phyloP scores from a whole-genome alignment of 1,284 basidiomycete species.

The Bondarzewia mesenterica region DNA sequence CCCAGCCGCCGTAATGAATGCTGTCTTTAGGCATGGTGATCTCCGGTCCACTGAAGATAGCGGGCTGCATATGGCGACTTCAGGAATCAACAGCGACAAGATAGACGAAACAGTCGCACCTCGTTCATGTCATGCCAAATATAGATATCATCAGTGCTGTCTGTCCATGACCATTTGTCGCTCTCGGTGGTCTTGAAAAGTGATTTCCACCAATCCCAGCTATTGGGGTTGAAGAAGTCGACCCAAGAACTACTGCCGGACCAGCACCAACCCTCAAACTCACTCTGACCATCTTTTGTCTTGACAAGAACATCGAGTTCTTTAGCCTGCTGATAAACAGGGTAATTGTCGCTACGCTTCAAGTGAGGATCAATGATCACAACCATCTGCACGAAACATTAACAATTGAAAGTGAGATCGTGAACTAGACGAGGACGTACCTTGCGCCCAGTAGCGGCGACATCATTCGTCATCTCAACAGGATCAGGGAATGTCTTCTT shows the following conservation, averaged over 20 bases:
- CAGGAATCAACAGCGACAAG: neutral
- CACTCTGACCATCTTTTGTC: conserved; percentile 65
- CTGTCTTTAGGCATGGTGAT: conserved; percentile 96
- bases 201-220: conserved; percentile 88
- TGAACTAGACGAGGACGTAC: conserved; percentile 26
- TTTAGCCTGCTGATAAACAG: conserved; percentile 80
- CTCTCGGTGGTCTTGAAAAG: conserved; percentile 64
- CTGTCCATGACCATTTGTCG: conserved; percentile 59
- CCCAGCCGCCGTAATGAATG: conserved; percentile 90
- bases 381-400: conserved; percentile 64
- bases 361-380: conserved; percentile 96
- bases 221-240: conserved; percentile 90
- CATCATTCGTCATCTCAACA: conserved; percentile 85
- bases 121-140: conserved; percentile 99
- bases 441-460: conserved; percentile 83
- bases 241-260: conserved; percentile 92
- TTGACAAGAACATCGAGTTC: conserved; percentile 82
- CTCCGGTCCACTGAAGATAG: conserved; percentile 97
- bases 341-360: conserved; percentile 77
- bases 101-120: conserved; percentile 31
- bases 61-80: conserved; percentile 49
- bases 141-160: conserved; percentile 75
- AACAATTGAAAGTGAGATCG: neutral
- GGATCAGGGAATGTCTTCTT: conserved; percentile 89
- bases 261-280: conserved; percentile 99